Evolutionary conservation across 192 early-diverging fungal genomes (phyloP).

Genomic region (Backusella liffmaniae): DNA sequence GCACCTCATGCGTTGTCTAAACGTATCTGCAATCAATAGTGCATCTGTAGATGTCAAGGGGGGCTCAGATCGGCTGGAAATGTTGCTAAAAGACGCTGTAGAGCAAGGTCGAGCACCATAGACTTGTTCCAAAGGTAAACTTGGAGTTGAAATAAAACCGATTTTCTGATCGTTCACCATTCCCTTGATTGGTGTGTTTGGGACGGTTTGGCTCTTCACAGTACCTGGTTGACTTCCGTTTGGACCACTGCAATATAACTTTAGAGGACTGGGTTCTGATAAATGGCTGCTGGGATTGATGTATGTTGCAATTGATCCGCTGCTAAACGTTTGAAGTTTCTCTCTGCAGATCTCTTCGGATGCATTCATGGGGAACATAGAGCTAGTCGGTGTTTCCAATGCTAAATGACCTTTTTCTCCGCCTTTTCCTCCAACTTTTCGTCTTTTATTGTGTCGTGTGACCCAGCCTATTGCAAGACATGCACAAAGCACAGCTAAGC

Average conservation of each 20-base stretch:
- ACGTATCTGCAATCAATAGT: constrained; percentile 36
- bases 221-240: neutral
- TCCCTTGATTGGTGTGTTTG: neutral
- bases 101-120: constrained; percentile 8
- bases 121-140: neutral
- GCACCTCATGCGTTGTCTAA: constrained; percentile 34
- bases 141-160: neutral
- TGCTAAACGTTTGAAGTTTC: constrained; percentile 4
- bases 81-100: constrained; percentile 13
- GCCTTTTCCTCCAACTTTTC: neutral
- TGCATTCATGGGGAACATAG: constrained; percentile 1
- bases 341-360: neutral
- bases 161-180: neutral
- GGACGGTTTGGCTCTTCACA: constrained; percentile 2
- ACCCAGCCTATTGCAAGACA: constrained; percentile 20
- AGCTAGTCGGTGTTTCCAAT: neutral
- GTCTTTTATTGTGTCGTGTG: constrained; percentile 16
- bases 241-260: neutral
- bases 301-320: neutral
- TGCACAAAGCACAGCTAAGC: constrained; percentile 22
- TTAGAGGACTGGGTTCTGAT: neutral
- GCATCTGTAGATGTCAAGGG: constrained; percentile 34
- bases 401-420: constrained; percentile 12
- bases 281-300: neutral
- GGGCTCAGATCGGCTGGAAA: constrained; percentile 30